Conservation (phyloP, 257 asterid species). For the Fraxinus excelsior region DNA sequence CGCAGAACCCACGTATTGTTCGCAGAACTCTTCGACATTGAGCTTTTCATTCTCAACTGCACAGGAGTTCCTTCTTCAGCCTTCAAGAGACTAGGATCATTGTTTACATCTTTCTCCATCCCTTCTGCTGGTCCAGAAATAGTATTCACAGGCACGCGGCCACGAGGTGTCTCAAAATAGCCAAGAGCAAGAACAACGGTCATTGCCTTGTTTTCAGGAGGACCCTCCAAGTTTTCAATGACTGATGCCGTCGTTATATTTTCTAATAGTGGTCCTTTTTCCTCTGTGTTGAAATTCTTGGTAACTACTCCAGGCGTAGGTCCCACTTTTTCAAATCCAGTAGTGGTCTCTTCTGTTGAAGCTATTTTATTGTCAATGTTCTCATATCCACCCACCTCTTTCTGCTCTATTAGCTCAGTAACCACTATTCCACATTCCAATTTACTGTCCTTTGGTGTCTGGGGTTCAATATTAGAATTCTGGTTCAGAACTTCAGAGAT, state of each 20-base stretch:
- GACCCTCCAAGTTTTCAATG: constrained; percentile 30
- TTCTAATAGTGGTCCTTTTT: constrained; percentile 32
- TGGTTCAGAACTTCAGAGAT: constrained; percentile 22
- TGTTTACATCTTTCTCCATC: constrained; percentile 26
- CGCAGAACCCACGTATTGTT: constrained; percentile 59
- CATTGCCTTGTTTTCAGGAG: constrained; percentile 31
- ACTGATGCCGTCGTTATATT: constrained; percentile 31
- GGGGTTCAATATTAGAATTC: constrained; percentile 24
- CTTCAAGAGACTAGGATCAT: constrained; percentile 32
- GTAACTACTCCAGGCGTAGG: constrained; percentile 23
- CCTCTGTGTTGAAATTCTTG: constrained; percentile 16
- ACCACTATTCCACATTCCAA: constrained; percentile 21
- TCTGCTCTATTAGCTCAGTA: constrained; percentile 36
- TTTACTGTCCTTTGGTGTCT: constrained; percentile 20
- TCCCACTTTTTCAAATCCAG: constrained; percentile 21
- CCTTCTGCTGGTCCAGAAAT: constrained; percentile 32
- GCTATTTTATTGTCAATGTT: constrained; percentile 23
- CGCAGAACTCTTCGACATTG: constrained; percentile 41
- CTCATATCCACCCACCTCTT: constrained; percentile 37
- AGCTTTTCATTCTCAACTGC: constrained; percentile 39
- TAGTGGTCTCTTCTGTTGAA: constrained; percentile 27
- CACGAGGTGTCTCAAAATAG: constrained; percentile 27
- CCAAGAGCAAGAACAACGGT: constrained; percentile 15
- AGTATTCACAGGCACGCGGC: constrained; percentile 27
- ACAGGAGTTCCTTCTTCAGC: constrained; percentile 38